Percentiles rank a stretch among this genome's conserved stretches.
Evolutionary conservation across 495 filamentous ascomycete species (phyloP).

Genomic region (Aspergillus campestris): DNA sequence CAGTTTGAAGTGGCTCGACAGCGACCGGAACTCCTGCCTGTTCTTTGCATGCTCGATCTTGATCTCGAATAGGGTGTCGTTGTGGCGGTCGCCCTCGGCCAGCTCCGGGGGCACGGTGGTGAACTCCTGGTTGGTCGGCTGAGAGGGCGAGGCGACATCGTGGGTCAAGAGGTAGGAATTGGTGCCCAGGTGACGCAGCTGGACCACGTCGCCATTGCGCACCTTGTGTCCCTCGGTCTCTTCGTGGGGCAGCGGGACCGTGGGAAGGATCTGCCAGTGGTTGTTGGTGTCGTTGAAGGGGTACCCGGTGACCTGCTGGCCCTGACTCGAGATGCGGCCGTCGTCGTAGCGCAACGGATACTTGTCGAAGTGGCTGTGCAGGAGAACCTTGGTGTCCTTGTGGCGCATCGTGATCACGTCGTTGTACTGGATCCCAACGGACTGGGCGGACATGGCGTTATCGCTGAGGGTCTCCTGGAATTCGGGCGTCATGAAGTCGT

Average conservation of each 20-base stretch:
- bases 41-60: constrained; percentile 80
- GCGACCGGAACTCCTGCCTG: constrained; percentile 77
- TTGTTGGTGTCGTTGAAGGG: constrained; percentile 99
- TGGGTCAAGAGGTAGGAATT: constrained; percentile 87
- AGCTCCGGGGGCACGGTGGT: constrained; percentile 70
- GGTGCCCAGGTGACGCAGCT: constrained; percentile 81
- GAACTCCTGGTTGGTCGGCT: constrained; percentile 97
- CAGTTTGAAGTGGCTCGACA: constrained; percentile 88
- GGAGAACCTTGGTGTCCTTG: constrained; percentile 93
- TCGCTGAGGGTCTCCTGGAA: constrained; percentile 96
- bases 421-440: constrained; percentile 80
- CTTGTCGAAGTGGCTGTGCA: constrained; percentile 83
- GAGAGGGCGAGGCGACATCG: constrained; percentile 96
- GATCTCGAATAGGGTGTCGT: constrained; percentile 91
- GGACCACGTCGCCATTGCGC: constrained; percentile 77
- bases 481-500: constrained; percentile 97
- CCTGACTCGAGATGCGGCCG: constrained; percentile 93
- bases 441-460: constrained; percentile 81
- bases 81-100: constrained; percentile 67
- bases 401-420: constrained; percentile 82
- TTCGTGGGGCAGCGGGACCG: constrained; percentile 42
- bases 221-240: constrained; percentile 51
- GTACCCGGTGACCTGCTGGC: constrained; percentile 96
- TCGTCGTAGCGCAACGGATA: constrained; percentile 97
- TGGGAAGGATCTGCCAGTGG: constrained; percentile 87